Evolutionary conservation across 1,284 basidiomycete species (phyloP), one percentile per base, ranked within the genome.

Genomic region (Puccinia horiana): DNA sequence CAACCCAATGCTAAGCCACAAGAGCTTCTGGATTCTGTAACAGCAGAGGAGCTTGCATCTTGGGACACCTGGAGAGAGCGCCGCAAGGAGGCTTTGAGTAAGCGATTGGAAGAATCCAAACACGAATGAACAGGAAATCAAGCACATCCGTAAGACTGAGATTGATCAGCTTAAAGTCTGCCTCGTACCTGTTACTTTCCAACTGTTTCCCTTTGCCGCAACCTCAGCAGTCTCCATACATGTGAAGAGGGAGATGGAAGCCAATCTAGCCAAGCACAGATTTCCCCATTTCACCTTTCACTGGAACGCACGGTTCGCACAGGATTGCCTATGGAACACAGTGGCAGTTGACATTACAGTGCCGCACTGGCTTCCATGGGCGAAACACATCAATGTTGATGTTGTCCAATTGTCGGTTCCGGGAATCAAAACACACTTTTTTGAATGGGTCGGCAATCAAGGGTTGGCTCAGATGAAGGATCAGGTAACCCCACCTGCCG

Each of bases 221-320:
- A 23, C 8, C 63, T 67, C 63, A 16, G 18, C 63, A 42, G 40
- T 67, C 40, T 67, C 35, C 2, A 23, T 42, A 2, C 40, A 67
- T 20, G 63, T 67, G 32, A 67, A 37, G 40, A 67, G n/a, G 40
- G 63, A 67, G 18, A 67, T 67, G 63, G 63, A 67, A 67, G 32
- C 63, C 11, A 32, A 67, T 11, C 40, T 67, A n/a, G 63, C 63
- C 35, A 67, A 40, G 40, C 32, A 42, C 11, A 32, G 63, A 37
- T 67, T 67, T n/a, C 63, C 63, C n/a, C 63, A 32, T 29, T 67
- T 67, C 63, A 67, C 63, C 29, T 67, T 67, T 67, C 11, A 67
- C 29, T 67, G 63, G 63, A 40, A 67, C 20, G 16, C 63, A 6
- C 1, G 9, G 40, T 23, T n/a, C 29, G 35, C 8, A 23, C 32